Base-by-base conservation (phyloP, 441 rosid genomes). In the Adansonia madagascariensis region DNA sequence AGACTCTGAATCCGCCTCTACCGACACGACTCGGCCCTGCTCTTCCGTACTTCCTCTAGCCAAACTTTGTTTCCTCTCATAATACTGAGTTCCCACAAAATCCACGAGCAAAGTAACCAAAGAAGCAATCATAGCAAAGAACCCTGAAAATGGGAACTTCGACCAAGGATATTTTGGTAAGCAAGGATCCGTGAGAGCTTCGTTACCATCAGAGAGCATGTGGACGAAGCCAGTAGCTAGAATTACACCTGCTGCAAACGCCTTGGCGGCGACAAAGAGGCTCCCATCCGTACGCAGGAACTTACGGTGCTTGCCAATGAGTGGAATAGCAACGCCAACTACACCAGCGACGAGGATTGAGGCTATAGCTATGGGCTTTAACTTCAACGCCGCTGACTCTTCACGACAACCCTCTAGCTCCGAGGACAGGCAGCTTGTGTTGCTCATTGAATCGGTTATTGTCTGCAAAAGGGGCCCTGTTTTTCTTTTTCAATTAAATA, bases 161-260 rank as follows among this genome's bases (percentile, higher is more conserved):
- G 84, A 80, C 99, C 99, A 93, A 0, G 97, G 98, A 69, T 55
- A 86, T 5, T 87, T 83, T 17, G 98, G 95, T 15, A 95, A 75
- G 80, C 99, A 95, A 6, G 93, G 88, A 64, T 93, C 85, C 0
- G 85, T 57, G 0, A 95, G 80, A 2, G 97, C 94, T 1, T 83
- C 74, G 0, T 91, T 61, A 10, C 96, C 99, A 0, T 80, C 92
- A 0, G 94, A 67, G 22, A 95, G 82, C 98, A 95, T 93, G 81
- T 93, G 99, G 71, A 93, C 97, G 68, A 95, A 95, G 35, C 95
- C 98, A 12, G 98, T 95, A 4, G 98, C 97, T 7, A 94, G 90
- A 60, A 94, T 95, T 6, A 95, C 98, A 11, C 99, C 98, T 0
- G 97, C 99, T 0, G 98, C 99, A 46, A 95, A 95, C 1, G 97